These are phyloP conservation scores for Solioccasus polychromus DNA, from an alignment of 768 basidiomycete species.

Conservation along the genomic window DNA sequence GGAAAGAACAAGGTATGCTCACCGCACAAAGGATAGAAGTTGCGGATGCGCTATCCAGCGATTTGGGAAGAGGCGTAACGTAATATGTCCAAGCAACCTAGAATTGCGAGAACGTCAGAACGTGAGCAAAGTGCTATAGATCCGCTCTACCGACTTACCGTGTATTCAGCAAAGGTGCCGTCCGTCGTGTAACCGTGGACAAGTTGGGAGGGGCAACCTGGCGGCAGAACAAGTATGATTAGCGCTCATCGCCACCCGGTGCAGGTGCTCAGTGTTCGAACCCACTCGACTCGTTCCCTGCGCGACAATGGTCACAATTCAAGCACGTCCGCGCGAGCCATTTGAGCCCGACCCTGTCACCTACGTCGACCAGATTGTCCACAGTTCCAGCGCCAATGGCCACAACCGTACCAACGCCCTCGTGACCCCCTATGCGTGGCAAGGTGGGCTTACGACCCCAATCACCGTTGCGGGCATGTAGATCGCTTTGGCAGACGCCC, in stretches of 20 bases:
- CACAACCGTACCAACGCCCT: slow-evolving; percentile 45
- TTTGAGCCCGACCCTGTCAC: slow-evolving; percentile 44
- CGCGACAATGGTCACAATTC: slow-evolving; percentile 39
- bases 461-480: slow-evolving; percentile 40
- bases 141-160: slow-evolving; percentile 28
- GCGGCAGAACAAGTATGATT: neutral
- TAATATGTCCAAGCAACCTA: slow-evolving; percentile 36
- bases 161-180: slow-evolving; percentile 44
- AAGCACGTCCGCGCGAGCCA: slow-evolving; percentile 41
- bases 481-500: slow-evolving; percentile 43
- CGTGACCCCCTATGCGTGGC: slow-evolving; percentile 41
- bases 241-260: too few relatives aligned
- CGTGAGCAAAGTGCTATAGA: neutral
- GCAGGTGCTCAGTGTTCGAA: neutral
- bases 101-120: neutral
- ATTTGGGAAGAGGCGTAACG: slow-evolving; percentile 44
- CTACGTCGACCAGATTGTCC: slow-evolving; percentile 32
- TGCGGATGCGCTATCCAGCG: slow-evolving; percentile 38
- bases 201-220: slow-evolving; percentile 10
- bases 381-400: slow-evolving; percentile 39
- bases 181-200: slow-evolving; percentile 38
- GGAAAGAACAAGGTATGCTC: neutral
- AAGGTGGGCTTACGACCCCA: slow-evolving; percentile 30
- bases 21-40: slow-evolving; percentile 45
- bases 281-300: slow-evolving; percentile 34